Base-by-base conservation (phyloP, 108 stramenopile species). In the Skeletonema grethae region DNA sequence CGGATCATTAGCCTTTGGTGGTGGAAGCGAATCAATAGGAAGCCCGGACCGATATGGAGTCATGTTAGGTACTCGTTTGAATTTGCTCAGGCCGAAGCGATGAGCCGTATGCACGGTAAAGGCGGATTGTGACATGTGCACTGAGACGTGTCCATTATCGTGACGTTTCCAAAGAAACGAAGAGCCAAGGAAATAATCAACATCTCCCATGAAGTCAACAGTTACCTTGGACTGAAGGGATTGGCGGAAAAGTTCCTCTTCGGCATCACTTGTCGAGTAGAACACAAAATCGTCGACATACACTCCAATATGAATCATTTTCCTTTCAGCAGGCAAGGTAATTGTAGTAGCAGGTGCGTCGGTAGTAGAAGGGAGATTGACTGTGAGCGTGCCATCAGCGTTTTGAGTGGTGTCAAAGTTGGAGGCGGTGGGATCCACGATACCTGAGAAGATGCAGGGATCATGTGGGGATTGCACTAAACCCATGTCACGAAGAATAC, bases 21-120 rank as follows among this genome's bases (percentile, higher is more conserved):
- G 16, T 4, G 61, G 53, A 24, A 66, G 48, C 5, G 65, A 61
- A 56, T 75, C 67, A 50, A 75, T 75, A 0, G 75, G 67, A 3
- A 68, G 18, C 7, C 75, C 75, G n/a, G 73, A 74, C 0, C 73
- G 63, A 32, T 80, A 80, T 5, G 79, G 79, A 2, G 62, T 75
- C 45, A 67, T 67, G 7, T 67, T 24, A 10, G 75, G 75, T 30
- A 34, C 55, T 1, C 15, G 32, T 8, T 67, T 69, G 16, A 43
- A 32, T 1, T 32, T 13, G 18, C 53, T 22, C 6, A 74, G 10
- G 2, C 61, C 62, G 31, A 68, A 64, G 5, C 56, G 36, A 32
- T 80, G 50, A 30, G 62, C 66, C 0, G 61, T 34, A 16, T 69
- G 41, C 22, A 69, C 62, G 0, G 67, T 39, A 24, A 69, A 80